Percentiles rank a stretch among this genome's conserved stretches.
Conservation (phyloP, 345 rosid species). For the Capsella bursapastoris region DNA sequence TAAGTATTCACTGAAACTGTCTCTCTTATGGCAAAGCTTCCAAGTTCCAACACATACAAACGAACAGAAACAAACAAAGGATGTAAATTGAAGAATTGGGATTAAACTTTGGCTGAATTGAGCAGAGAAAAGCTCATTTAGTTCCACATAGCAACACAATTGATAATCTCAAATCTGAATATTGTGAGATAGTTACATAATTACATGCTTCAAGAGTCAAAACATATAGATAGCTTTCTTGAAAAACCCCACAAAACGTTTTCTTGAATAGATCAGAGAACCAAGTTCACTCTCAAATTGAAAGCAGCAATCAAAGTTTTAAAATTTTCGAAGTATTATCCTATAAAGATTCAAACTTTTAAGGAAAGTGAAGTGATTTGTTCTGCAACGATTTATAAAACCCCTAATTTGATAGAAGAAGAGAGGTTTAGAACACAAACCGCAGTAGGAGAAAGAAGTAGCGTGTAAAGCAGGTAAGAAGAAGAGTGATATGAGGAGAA, state of each 20-base stretch:
- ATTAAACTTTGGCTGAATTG: not conserved
- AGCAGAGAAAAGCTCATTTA: not conserved
- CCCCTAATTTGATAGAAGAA: not conserved
- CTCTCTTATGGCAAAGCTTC: too few species aligned
- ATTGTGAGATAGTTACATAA: not conserved
- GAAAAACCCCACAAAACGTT: not conserved
- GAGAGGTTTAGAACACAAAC: constrained; percentile 25
- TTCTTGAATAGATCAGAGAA: not conserved
- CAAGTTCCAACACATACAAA: too few species aligned
- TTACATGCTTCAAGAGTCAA: not conserved
- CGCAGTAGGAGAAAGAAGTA: constrained; percentile 43
- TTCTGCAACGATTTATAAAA: not conserved
- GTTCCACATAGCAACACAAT: not conserved
- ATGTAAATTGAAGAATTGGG: too few species aligned
- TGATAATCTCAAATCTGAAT: not conserved
- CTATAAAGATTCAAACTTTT: not conserved
- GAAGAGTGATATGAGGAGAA: constrained; percentile 31
- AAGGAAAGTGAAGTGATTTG: constrained; percentile 6
- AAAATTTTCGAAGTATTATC: not conserved
- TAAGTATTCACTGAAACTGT: not conserved
- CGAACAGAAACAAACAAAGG: too few species aligned
- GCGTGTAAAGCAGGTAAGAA: constrained; percentile 35
- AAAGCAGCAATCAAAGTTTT: not conserved
- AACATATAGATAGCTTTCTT: not conserved
- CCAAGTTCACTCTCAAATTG: not conserved